Evolutionary conservation across 2,329 filamentous ascomycete genomes (phyloP), one percentile per base, ranked within the genome.

Genomic region (Paraconiothyrium brasiliense): DNA sequence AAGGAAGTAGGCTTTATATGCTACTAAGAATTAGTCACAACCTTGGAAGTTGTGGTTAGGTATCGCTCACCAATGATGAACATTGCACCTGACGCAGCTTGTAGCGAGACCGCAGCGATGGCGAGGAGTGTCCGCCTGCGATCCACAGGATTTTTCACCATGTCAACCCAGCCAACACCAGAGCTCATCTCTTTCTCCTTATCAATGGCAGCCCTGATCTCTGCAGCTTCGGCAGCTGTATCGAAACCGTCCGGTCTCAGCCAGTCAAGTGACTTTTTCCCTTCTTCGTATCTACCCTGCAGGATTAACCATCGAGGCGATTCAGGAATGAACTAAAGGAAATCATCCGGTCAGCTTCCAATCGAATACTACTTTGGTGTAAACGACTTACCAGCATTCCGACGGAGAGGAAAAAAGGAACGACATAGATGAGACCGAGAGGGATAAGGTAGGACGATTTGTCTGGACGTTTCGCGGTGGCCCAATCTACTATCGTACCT

Each of bases 1-100:
- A 70, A 88, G 86, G 79, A 88, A 88, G 72, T 88, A 88, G 1
- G 85, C 87, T 67, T 75, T 76, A 62, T 71, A 76, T 48, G 72
- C 74, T 75, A 43, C 7, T 10, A n/a, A 10, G 10, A 39, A 44
- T 60, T 35, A 58, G 49, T 59, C 32, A 46, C 14, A 11, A 4
- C 16, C 11, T 16, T n/a, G 24, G 35, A 6, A 14, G 24, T 22
- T 20, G 20, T 22, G n/a, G 30, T 34, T 10, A 34, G n/a, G 24
- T 10, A 27, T 81, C 81, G 43, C 65, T 51, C 58, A 71, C 84
- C 85, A 34, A 71, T 67, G 47, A 79, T 76, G 64, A 78, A 79
- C 76, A 79, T 78, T 41, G 76, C 68, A 1, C 77, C 78, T 1
- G 75, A 78, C 7, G 76, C 72, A 57, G 76, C 76, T 63, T 79